A percentile compares a stretch with the other conserved stretches of the same genome.
These are phyloP conservation scores for Malassezia globosa DNA, from an alignment of 1,284 basidiomycete genomes.

Conservation along the genomic window DNA sequence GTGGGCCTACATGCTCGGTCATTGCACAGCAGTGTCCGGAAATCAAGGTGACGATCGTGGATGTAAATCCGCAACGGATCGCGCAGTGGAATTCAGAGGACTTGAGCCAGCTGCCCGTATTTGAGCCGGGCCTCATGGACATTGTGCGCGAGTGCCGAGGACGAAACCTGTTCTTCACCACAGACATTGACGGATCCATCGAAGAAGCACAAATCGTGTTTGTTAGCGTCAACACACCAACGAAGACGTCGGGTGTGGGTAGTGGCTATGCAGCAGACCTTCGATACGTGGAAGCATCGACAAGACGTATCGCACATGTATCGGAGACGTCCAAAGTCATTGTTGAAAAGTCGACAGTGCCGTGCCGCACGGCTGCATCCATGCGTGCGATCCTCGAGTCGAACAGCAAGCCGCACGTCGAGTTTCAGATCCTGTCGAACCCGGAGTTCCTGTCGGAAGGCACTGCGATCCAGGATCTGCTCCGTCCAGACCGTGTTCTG, in stretches of 20 bases:
- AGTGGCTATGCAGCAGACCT: conserved; percentile 95
- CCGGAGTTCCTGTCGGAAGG: conserved; percentile 98
- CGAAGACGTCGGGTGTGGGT: conserved; percentile 93
- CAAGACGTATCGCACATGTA: conserved; percentile 84
- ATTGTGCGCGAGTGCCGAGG: conserved; percentile 80
- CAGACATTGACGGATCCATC: conserved; percentile 85
- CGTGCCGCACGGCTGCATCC: conserved; percentile 91
- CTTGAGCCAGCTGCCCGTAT: conserved; percentile 61
- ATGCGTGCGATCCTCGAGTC: conserved; percentile 98
- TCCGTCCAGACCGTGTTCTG: conserved; percentile 82
- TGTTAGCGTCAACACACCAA: conserved; percentile 84
- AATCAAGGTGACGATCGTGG: conserved; percentile 90
- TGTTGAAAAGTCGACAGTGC: conserved; percentile 98
- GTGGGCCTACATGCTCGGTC: conserved; percentile 67
- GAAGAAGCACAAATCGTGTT: conserved; percentile 70
- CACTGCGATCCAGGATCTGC: conserved; percentile 81
- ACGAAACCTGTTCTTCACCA: conserved; percentile 92
- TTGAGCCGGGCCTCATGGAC: conserved; percentile 91
- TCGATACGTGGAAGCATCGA: conserved; percentile 62
- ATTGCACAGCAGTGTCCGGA: conserved; percentile 89
- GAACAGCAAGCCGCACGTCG: conserved; percentile 79
- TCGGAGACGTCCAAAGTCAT: conserved; percentile 90
- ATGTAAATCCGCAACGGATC: conserved; percentile 85
- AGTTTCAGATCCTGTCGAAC: conserved; percentile 97
- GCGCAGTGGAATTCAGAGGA: conserved; percentile 78